These are phyloP conservation scores for Clarireedia sp. DNA, from an alignment of 2,329 filamentous ascomycete genomes.

Conservation along the genomic window DNA sequence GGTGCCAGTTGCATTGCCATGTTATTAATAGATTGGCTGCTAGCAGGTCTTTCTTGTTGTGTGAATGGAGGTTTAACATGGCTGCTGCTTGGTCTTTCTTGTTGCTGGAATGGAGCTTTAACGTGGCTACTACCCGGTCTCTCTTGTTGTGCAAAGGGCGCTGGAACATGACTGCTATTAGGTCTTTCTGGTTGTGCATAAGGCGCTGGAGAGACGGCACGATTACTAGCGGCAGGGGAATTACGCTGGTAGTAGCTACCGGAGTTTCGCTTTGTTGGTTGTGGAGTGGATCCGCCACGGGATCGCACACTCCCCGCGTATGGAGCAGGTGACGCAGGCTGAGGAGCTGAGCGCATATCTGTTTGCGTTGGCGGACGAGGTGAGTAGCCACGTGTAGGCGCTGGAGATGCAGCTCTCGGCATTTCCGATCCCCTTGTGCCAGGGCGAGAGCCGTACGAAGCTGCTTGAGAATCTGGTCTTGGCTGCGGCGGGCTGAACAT, in stretches of 20 bases:
- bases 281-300: slow-evolving; percentile 32
- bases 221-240: slow-evolving; percentile 38
- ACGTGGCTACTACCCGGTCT: background rate
- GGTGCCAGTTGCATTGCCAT: slow-evolving; percentile 64
- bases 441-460: slow-evolving; percentile 40
- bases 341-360: slow-evolving; percentile 37
- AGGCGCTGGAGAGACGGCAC: slow-evolving; percentile 37
- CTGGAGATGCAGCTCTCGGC: slow-evolving; percentile 58
- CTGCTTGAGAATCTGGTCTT: slow-evolving; percentile 25
- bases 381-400: slow-evolving; percentile 54
- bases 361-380: slow-evolving; percentile 51
- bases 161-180: slow-evolving; percentile 34
- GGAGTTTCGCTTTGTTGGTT: slow-evolving; percentile 35
- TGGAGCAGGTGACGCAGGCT: slow-evolving; percentile 56
- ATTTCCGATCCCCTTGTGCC: slow-evolving; percentile 52
- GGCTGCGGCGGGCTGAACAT: slow-evolving; percentile 50
- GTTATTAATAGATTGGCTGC: slow-evolving; percentile 19
- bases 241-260: slow-evolving; percentile 44
- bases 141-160: slow-evolving; percentile 17
- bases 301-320: slow-evolving; percentile 37
- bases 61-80: slow-evolving; percentile 24
- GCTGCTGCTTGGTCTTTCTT: slow-evolving; percentile 44
- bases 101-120: slow-evolving; percentile 8
- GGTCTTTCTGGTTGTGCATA: slow-evolving; percentile 38
- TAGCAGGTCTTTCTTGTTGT: slow-evolving; percentile 8